Base-by-base conservation (phyloP, 140 eudicot genomes). In the Artemisia princeps region DNA sequence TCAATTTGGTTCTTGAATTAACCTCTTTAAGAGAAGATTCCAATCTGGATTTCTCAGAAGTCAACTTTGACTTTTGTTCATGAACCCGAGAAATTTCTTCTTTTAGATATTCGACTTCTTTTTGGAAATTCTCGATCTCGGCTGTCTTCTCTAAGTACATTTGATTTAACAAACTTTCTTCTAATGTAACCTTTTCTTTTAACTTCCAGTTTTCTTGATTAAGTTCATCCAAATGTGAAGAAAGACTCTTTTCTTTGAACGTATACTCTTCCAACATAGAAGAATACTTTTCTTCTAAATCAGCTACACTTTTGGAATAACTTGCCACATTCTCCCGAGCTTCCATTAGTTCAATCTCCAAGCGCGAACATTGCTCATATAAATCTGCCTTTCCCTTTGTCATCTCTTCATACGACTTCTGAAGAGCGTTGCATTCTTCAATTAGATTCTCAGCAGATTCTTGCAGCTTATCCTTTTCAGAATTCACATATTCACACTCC, bases 191-290 rank as follows among this genome's bases (percentile, higher is more conserved):
- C 55, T 83, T 88, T 64, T 85, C 86, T 56, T 74, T 85, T 54
- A 78, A 53, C 56, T 78, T 51, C 81, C 83, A 74, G 37, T 83
- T 81, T 73, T 79, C 87, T 75, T 78, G 84, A 81, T 79, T 76
- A 70, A 88, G 77, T 61, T 60, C 81, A 61, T 85, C 87, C 56
- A 88, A 48, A 60, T 88, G 90, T 62, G 82, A 78, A 50, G 82
- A 76, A 19, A 85, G 67, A 55, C 70, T 61, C 69, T 75, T 81
- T 77, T 88, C 90, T 68, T 78, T 81, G 22, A 72, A 61, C 67
- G 80, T 46, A 72, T 81, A 75, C 6, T 78, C 81, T 60, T 83
- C 86, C 76, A 68, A 60, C 76, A 81, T 65, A 2, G 81, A 74
- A 73, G 72, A 55, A 46, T 85, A 62, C 11, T 75, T 76, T 73